phyloP scores from a whole-genome alignment of 2,329 filamentous ascomycete species.

The Aspergillus ochraceoroseus region DNA sequence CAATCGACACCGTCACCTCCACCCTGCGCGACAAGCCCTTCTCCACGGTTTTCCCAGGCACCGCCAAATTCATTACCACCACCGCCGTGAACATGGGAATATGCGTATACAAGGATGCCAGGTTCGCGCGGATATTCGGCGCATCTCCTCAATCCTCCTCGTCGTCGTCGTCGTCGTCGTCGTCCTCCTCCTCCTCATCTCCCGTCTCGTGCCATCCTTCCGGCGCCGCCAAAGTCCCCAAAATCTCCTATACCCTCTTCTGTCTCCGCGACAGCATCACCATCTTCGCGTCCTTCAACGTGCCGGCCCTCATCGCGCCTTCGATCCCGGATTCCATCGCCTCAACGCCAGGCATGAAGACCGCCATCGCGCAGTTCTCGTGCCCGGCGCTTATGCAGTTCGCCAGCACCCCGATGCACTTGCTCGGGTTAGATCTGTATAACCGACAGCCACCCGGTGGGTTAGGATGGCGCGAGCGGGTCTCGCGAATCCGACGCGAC shows the following conservation, averaged over 20 bases:
- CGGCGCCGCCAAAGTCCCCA: conserved; percentile 52
- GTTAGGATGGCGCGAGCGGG: conserved; percentile 56
- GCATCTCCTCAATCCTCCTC: conserved; percentile 42
- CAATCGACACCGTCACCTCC: conserved; percentile 73
- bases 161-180: conserved; percentile 8
- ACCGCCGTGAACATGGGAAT: conserved; percentile 77
- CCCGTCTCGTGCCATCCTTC: conserved; percentile 19
- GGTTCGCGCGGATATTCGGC: conserved; percentile 78
- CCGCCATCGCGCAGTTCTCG: conserved; percentile 69
- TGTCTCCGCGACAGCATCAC: conserved; percentile 78
- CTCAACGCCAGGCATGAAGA: conserved; percentile 44
- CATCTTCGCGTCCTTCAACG: conserved; percentile 87
- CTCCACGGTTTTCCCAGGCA: conserved; percentile 62
- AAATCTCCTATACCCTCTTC: conserved; percentile 72
- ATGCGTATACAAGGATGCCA: conserved; percentile 83
- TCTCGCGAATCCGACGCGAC: conserved; percentile 63
- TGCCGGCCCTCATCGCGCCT: conserved; percentile 73
- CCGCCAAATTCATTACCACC: conserved; percentile 74
- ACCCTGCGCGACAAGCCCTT: conserved; percentile 57
- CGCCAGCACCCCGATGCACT: conserved; percentile 73
- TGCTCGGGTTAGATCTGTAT: conserved; percentile 81
- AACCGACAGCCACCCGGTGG: conserved; percentile 55
- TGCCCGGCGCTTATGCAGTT: conserved; percentile 76
- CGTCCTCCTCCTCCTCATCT: conserved; percentile 5
- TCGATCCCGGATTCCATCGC: conserved; percentile 54